Conservation (phyloP, 2,329 filamentous ascomycete genomes). For the Beauveria caledonica region DNA sequence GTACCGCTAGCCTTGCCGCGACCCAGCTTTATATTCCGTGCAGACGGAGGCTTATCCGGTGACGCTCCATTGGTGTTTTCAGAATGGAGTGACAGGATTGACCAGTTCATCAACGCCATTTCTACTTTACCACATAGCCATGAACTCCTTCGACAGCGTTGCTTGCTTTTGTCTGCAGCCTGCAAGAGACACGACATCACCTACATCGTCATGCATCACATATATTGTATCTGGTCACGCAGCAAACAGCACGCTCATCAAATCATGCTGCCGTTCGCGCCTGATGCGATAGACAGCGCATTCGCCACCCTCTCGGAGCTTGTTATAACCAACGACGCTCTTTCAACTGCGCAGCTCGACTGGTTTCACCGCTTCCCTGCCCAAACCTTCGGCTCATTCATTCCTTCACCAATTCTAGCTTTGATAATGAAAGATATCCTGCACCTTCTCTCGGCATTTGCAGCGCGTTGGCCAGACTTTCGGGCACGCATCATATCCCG, state of each 20-base stretch:
- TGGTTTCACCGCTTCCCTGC: constrained; percentile 32
- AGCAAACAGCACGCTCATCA: constrained; percentile 26
- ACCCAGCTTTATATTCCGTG: background rate
- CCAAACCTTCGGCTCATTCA: constrained; percentile 17
- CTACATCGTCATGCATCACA: constrained; percentile 58
- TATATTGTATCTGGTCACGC: constrained; percentile 50
- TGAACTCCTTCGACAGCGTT: constrained; percentile 28
- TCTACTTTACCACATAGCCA: background rate
- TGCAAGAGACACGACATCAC: constrained; percentile 48
- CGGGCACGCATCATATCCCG: constrained; percentile 13
- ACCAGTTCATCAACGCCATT: background rate
- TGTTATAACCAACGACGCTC: constrained; percentile 29
- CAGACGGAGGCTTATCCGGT: background rate
- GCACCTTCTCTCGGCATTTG: constrained; percentile 19
- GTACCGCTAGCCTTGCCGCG: background rate
- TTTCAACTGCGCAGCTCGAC: constrained; percentile 20
- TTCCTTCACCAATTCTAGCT: constrained; percentile 11
- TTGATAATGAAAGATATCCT: constrained; percentile 11
- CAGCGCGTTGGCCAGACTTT: constrained; percentile 16
- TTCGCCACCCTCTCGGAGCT: constrained; percentile 28
- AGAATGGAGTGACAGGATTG: background rate
- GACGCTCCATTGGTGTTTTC: background rate
- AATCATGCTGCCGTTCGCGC: constrained; percentile 9
- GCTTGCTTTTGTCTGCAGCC: constrained; percentile 48
- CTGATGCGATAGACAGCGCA: constrained; percentile 21